Evolutionary conservation across 441 rosid genomes (phyloP).

Genomic region (Bocquillonia castaneifolia): DNA sequence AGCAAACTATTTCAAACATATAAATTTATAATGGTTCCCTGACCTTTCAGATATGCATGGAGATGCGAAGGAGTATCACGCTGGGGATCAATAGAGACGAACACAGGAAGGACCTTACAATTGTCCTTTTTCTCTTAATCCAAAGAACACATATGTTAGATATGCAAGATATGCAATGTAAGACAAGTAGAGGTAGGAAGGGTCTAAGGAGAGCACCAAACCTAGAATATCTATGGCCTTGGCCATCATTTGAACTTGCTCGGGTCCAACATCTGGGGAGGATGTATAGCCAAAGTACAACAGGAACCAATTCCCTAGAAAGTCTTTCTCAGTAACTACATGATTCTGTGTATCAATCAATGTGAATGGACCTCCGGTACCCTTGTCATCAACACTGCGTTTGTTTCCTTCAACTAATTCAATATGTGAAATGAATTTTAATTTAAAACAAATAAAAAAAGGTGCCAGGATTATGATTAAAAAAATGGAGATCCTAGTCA

Average conservation of each 20-base stretch:
- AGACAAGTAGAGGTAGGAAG: neutral
- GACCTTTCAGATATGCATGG: slow-evolving; percentile 71
- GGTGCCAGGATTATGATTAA: neutral
- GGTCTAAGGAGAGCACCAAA: slow-evolving; percentile 26
- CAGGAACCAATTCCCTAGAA: slow-evolving; percentile 69
- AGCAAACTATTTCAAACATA: neutral
- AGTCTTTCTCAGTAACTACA: slow-evolving; percentile 44
- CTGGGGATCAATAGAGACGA: slow-evolving; percentile 84
- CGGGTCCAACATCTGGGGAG: slow-evolving; percentile 88
- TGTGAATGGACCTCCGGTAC: slow-evolving; percentile 72
- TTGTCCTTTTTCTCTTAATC: slow-evolving; percentile 49
- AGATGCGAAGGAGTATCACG: slow-evolving; percentile 76
- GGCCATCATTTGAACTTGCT: slow-evolving; percentile 51
- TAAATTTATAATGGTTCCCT: slow-evolving; percentile 1
- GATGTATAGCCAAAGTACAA: slow-evolving; percentile 82
- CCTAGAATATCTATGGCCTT: slow-evolving; percentile 56
- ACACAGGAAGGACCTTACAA: slow-evolving; percentile 52
- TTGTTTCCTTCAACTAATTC: slow-evolving; percentile 33
- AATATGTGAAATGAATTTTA: slow-evolving; percentile 1
- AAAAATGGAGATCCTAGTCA: neutral
- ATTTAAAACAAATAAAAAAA: neutral
- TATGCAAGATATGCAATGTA: slow-evolving; percentile 22
- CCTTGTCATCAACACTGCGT: slow-evolving; percentile 26
- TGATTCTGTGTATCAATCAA: slow-evolving; percentile 49
- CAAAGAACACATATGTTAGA: slow-evolving; percentile 32